Percentiles rank a stretch among this genome's conserved stretches.
phyloP scores from a whole-genome alignment of 177 flowering plant genomes.

The Vitis hybrid region DNA sequence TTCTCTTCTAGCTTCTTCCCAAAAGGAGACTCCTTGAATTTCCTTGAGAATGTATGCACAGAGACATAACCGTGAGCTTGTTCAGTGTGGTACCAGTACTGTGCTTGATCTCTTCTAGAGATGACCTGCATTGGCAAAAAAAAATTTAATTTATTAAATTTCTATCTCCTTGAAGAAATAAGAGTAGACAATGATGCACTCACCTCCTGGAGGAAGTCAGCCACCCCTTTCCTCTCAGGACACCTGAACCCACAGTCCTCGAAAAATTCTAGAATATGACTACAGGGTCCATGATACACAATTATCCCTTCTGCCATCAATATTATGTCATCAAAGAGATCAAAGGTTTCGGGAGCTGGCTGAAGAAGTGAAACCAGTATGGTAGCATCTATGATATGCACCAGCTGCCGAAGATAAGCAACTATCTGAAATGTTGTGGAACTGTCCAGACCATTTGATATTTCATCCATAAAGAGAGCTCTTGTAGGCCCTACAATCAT shows the following conservation, averaged over 20 bases:
- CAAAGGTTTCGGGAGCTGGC: conserved; percentile 86
- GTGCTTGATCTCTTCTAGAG: conserved; percentile 77
- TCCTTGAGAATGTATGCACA: conserved; percentile 43
- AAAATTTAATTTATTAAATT: background rate
- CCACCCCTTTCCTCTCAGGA: conserved; percentile 82
- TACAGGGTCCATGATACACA: conserved; percentile 75
- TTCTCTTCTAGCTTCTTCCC: conserved; percentile 56
- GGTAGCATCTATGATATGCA: conserved; percentile 70
- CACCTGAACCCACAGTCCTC: conserved; percentile 76
- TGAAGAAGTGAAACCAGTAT: conserved; percentile 76
- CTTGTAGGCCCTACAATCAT: conserved; percentile 85
- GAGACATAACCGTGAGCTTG: conserved; percentile 45
- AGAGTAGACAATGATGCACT: conserved; percentile 1
- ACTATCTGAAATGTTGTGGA: conserved; percentile 83
- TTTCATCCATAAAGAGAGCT: conserved; percentile 82
- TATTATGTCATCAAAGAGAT: conserved; percentile 82
- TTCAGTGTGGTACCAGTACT: conserved; percentile 56
- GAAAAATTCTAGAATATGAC: conserved; percentile 46
- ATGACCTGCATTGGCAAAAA: conserved; percentile 50
- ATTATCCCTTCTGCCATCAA: conserved; percentile 78
- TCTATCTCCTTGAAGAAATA: background rate
- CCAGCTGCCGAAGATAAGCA: conserved; percentile 68
- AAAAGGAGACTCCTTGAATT: conserved; percentile 42
- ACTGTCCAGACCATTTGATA: conserved; percentile 85
- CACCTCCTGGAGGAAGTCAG: conserved; percentile 88